Evolutionary conservation across 139 green algal genomes (phyloP).

Genomic region (Chlamydomonas asymmetrica): DNA sequence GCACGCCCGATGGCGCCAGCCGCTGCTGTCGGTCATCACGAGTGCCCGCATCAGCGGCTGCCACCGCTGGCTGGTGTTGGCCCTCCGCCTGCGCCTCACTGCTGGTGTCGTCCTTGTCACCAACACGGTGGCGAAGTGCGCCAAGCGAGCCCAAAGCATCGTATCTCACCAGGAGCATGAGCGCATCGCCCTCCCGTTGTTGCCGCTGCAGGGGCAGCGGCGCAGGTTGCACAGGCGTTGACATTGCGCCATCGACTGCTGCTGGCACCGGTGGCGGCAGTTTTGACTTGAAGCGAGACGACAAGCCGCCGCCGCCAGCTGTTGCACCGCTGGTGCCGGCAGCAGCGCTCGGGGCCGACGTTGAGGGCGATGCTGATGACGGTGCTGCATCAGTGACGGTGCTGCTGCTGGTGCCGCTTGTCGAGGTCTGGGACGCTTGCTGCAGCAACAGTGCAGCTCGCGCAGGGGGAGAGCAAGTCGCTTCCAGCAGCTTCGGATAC

Average conservation of each 20-base stretch:
- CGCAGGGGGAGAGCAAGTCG: neutral
- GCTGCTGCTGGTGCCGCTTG: neutral
- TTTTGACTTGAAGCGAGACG: neutral
- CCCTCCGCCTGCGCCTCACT: neutral
- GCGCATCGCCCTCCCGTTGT: conserved; percentile 8
- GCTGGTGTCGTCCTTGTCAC: neutral
- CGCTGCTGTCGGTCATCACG: neutral
- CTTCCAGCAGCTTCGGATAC: too few relatives aligned
- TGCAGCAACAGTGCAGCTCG: neutral
- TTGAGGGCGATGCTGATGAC: neutral
- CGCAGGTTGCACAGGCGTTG: neutral
- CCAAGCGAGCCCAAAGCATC: neutral
- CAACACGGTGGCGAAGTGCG: neutral
- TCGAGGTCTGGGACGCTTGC: neutral
- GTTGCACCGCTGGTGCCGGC: too few relatives aligned
- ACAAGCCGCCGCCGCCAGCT: too few relatives aligned
- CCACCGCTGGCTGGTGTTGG: neutral
- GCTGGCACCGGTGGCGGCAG: neutral
- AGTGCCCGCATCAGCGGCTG: neutral
- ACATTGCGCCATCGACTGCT: neutral
- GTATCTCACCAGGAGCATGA: neutral
- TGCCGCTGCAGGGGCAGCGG: neutral
- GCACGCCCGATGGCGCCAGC: neutral
- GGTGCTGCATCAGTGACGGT: neutral
- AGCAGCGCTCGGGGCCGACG: too few relatives aligned